phyloP scores from a whole-genome alignment of 2,329 filamentous ascomycete genomes.

The Aspergillus calidoustus region DNA sequence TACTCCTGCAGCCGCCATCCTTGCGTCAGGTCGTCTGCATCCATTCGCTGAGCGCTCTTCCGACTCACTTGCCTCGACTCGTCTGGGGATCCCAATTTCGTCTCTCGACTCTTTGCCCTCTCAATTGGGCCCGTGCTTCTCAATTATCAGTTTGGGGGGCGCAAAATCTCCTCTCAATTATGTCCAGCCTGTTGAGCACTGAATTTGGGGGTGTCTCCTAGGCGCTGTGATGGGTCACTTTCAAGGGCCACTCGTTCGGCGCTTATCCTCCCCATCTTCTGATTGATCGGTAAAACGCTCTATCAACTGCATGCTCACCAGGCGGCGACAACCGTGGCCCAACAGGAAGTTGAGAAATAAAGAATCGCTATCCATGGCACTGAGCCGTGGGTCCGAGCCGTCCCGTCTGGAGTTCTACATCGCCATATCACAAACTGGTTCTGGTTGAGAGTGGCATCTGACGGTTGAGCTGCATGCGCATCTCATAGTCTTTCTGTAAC shows the following conservation, averaged over 20 bases:
- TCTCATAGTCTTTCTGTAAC: not conserved
- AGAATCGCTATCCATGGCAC: constrained; percentile 12
- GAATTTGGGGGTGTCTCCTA: constrained; percentile 8
- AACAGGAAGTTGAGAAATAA: constrained; percentile 8
- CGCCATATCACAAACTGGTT: not conserved
- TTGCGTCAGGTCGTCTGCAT: constrained; percentile 11
- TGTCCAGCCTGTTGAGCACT: not conserved
- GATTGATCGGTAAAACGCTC: constrained; percentile 9
- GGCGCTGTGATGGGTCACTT: constrained; percentile 11
- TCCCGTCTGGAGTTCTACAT: constrained; percentile 12
- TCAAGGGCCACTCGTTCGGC: constrained; percentile 1
- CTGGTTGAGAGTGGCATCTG: not conserved
- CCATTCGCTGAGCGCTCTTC: constrained; percentile 7
- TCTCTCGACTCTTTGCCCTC: not conserved
- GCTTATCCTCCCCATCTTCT: constrained; percentile 6
- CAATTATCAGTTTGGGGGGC: constrained; percentile 8
- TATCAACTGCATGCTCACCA: not conserved
- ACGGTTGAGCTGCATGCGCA: not conserved
- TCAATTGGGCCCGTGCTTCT: constrained; percentile 3
- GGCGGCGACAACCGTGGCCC: not conserved
- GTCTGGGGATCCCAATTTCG: constrained; percentile 11
- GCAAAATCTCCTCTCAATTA: constrained; percentile 8
- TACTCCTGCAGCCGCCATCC: constrained; percentile 3
- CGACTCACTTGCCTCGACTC: not conserved
- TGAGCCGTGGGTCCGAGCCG: constrained; percentile 18